phyloP scores from a whole-genome alignment of 1,284 basidiomycete genomes.

The Flammula alnicola region DNA sequence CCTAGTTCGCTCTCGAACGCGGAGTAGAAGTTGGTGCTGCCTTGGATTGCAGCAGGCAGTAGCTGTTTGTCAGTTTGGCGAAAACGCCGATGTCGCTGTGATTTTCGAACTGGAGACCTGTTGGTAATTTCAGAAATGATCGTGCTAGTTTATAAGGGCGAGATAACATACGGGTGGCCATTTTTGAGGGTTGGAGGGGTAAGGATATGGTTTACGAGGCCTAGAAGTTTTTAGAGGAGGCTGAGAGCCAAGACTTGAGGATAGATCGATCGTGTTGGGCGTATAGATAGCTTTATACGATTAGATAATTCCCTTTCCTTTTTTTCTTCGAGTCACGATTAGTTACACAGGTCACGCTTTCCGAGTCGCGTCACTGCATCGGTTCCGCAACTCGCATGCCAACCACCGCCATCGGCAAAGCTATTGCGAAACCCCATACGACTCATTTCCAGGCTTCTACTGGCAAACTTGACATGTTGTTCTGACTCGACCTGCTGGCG shows the following conservation, averaged over 20 bases:
- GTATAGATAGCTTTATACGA: constrained; percentile 18
- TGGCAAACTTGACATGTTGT: not conserved
- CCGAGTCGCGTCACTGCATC: constrained; percentile 18
- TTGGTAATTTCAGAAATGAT: constrained; percentile 2
- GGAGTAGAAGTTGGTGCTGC: constrained; percentile 98
- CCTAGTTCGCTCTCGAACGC: constrained; percentile 94
- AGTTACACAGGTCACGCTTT: constrained; percentile 16
- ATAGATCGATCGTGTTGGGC: constrained; percentile 15
- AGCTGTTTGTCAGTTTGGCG: constrained; percentile 94
- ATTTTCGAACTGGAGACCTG: constrained; percentile 95
- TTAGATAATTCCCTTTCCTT: constrained; percentile 26
- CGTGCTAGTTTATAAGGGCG: not conserved
- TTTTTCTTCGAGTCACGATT: constrained; percentile 21
- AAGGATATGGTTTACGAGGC: constrained; percentile 4
- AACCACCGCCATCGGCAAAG: no score
- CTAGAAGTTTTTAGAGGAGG: constrained; percentile 1
- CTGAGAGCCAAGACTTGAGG: constrained; percentile 12
- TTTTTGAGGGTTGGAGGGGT: constrained; percentile 32
- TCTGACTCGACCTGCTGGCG: constrained; percentile 21
- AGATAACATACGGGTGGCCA: constrained; percentile 67
- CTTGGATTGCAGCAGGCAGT: constrained; percentile 94
- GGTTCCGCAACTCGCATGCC: constrained; percentile 14
- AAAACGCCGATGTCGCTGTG: constrained; percentile 96
- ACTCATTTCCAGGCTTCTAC: not conserved
- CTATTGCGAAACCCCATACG: not conserved